A percentile compares a stretch with the other conserved stretches of the same genome.
These are phyloP conservation scores for Liquidambar formosana DNA, from an alignment of 164 flowering plant species.

Conservation along the genomic window DNA sequence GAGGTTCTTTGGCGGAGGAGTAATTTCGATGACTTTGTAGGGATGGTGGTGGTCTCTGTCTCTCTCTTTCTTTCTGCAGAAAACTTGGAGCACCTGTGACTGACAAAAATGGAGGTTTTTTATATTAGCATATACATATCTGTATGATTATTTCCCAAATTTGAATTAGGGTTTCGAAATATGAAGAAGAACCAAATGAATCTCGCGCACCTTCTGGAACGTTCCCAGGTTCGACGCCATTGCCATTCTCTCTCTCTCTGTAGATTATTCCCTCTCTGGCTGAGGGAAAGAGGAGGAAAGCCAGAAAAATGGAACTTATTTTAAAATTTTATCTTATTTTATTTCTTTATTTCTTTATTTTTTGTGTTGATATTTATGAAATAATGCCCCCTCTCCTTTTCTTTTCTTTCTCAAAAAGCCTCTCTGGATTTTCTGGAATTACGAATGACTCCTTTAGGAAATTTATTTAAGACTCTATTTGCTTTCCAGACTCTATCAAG, in stretches of 20 bases:
- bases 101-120: slow-evolving; percentile 11
- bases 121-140: neutral
- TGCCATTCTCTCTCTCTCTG: slow-evolving; percentile 30
- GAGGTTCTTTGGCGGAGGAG: slow-evolving; percentile 87
- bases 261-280: neutral
- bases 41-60: slow-evolving; percentile 50
- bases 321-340: no score
- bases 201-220: slow-evolving; percentile 26
- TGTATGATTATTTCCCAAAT: neutral
- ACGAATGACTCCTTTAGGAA: no score
- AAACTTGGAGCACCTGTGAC: slow-evolving; percentile 37
- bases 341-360: no score
- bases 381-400: neutral
- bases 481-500: no score
- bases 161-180: neutral
- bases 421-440: no score
- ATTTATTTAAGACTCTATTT: no score
- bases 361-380: neutral
- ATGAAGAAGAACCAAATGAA: neutral
- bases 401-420: no score
- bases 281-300: neutral
- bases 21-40: slow-evolving; percentile 80
- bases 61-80: slow-evolving; percentile 63
- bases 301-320: neutral
- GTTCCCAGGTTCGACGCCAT: slow-evolving; percentile 30